phyloP scores from a whole-genome alignment of 169 alveolate species.

The Plasmodium malariae region DNA sequence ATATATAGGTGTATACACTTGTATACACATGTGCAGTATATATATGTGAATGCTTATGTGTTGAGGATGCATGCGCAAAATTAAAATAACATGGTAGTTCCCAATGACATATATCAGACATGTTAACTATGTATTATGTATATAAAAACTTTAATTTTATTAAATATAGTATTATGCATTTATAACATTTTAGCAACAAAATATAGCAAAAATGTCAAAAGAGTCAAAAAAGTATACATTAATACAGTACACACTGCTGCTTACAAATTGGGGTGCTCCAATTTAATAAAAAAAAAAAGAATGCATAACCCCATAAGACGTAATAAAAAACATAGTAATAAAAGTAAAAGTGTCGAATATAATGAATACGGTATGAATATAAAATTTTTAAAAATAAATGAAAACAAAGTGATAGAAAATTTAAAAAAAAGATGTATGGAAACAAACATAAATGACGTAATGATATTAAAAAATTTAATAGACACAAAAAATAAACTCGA shows the following conservation, averaged over 20 bases:
- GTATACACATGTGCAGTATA: neutral
- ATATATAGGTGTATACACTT: too few relatives aligned
- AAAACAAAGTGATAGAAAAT: slow-evolving; percentile 50
- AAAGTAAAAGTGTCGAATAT: neutral
- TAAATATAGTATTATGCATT: slow-evolving; percentile 31
- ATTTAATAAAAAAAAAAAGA: neutral
- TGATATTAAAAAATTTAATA: slow-evolving; percentile 28
- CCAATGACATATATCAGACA: neutral
- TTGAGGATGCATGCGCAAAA: neutral
- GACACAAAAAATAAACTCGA: slow-evolving; percentile 57
- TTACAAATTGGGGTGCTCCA: neutral
- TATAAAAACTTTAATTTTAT: neutral
- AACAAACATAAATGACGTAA: slow-evolving; percentile 9
- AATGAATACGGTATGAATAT: slow-evolving; percentile 46
- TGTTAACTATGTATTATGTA: slow-evolving; percentile 49
- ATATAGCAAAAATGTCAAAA: neutral
- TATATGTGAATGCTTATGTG: neutral
- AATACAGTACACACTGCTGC: neutral
- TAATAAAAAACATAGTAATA: neutral
- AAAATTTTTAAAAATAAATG: slow-evolving; percentile 41
- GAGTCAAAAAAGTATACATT: neutral
- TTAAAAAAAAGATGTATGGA: slow-evolving; percentile 69
- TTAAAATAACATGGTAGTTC: neutral
- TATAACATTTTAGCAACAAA: slow-evolving; percentile 14
- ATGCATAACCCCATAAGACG: neutral